phyloP scores from a whole-genome alignment of 2,329 filamentous ascomycete genomes.

The Calonectria ilicicola region DNA sequence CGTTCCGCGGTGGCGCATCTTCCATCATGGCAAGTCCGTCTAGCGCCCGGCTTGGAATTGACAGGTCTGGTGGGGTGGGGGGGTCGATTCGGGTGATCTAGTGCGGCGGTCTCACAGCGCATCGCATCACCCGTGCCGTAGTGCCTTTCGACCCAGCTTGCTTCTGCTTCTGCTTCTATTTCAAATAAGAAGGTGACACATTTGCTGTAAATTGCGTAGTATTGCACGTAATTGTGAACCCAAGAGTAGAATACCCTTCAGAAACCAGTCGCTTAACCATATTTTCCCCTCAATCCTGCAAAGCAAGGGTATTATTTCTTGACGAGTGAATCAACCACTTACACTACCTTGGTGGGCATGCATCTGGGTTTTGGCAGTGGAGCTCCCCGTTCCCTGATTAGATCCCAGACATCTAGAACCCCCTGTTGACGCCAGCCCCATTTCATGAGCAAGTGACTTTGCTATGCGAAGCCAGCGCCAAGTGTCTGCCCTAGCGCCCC shows the following conservation, averaged over 20 bases:
- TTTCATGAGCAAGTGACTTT: constrained; percentile 7
- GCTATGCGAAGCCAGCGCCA: neutral
- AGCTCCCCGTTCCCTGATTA: constrained; percentile 8
- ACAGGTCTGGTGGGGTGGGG: constrained; percentile 10
- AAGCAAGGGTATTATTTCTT: neutral
- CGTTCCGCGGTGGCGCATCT: neutral
- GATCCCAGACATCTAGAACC: constrained; percentile 9
- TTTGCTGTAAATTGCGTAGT: neutral
- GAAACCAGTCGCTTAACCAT: neutral
- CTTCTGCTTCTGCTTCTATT: neutral
- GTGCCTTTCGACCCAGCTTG: constrained; percentile 14
- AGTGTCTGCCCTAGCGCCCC: constrained; percentile 16
- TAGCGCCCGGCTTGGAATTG: constrained; percentile 17
- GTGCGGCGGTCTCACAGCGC: constrained; percentile 8
- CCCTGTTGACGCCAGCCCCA: constrained; percentile 16
- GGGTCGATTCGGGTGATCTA: constrained; percentile 21
- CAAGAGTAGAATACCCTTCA: neutral
- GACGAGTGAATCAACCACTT: constrained; percentile 10
- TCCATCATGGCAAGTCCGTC: constrained; percentile 8
- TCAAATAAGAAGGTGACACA: neutral
- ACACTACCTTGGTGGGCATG: neutral
- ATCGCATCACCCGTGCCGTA: constrained; percentile 1
- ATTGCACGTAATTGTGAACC: neutral
- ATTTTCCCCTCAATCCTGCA: neutral
- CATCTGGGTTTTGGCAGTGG: constrained; percentile 22